phyloP scores from a whole-genome alignment of 2,329 filamentous ascomycete species.

The Penicillium palitans region DNA sequence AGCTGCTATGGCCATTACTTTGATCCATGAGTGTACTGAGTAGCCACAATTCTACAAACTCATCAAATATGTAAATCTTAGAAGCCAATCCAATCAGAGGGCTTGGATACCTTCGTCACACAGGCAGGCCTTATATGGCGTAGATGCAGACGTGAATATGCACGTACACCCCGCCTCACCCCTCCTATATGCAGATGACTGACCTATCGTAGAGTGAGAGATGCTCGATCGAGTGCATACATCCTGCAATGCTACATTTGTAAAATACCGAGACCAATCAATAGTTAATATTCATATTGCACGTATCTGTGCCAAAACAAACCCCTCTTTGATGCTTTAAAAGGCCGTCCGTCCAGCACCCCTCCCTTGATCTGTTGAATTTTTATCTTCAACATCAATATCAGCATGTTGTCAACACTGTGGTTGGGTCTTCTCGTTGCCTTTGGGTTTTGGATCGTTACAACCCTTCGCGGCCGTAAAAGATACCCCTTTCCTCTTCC shows the following conservation, averaged over 20 bases:
- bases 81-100: background rate
- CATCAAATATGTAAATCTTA: background rate
- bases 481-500: constrained; percentile 36
- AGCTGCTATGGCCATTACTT: no score
- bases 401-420: background rate
- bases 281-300: background rate
- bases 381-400: background rate
- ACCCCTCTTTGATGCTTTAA: background rate
- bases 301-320: background rate
- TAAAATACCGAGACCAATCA: background rate
- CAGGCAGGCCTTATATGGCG: background rate
- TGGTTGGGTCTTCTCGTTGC: background rate
- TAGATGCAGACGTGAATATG: background rate
- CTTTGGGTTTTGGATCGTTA: background rate
- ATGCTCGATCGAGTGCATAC: background rate
- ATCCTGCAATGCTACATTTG: background rate
- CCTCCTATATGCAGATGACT: background rate
- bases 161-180: background rate
- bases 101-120: background rate
- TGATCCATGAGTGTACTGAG: background rate
- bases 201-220: background rate
- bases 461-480: background rate
- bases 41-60: background rate
- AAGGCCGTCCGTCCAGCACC: no score
- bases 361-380: background rate